Evolutionary conservation across 2,329 filamentous ascomycete species (phyloP).

Genomic region (Xylariaceae sp.): DNA sequence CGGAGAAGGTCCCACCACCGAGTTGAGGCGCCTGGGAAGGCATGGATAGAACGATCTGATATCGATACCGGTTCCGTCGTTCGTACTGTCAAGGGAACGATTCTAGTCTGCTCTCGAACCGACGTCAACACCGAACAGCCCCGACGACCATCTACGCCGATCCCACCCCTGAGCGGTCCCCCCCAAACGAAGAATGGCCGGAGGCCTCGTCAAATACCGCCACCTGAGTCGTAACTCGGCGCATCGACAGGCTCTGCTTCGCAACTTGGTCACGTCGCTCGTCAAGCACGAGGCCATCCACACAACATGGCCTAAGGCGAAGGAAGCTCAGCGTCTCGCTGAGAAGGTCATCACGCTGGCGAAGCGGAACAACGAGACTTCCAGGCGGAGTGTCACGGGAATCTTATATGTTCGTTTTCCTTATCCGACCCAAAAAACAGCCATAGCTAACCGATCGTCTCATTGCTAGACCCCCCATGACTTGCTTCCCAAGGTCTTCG

Average conservation of each 20-base stretch:
- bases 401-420: slow-evolving; percentile 72
- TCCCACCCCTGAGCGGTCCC: background rate
- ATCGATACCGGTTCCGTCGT: no score
- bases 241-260: slow-evolving; percentile 85
- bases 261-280: slow-evolving; percentile 92
- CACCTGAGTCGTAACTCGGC: slow-evolving; percentile 80
- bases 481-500: slow-evolving; percentile 82
- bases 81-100: background rate
- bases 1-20: background rate
- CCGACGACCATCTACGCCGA: background rate
- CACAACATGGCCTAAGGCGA: slow-evolving; percentile 94
- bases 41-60: no score
- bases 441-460: slow-evolving; percentile 35
- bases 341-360: slow-evolving; percentile 92
- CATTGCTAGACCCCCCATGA: slow-evolving; percentile 56
- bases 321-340: slow-evolving; percentile 88
- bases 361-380: slow-evolving; percentile 86
- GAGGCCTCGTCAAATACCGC: slow-evolving; percentile 80
- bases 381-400: slow-evolving; percentile 65
- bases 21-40: no score
- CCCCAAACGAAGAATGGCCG: slow-evolving; percentile 59
- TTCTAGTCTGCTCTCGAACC: background rate
- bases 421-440: background rate
- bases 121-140: background rate
- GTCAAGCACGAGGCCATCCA: slow-evolving; percentile 89